Evolutionary conservation across 106 monocot species (phyloP).

Genomic region (Platanthera guangdongensis): DNA sequence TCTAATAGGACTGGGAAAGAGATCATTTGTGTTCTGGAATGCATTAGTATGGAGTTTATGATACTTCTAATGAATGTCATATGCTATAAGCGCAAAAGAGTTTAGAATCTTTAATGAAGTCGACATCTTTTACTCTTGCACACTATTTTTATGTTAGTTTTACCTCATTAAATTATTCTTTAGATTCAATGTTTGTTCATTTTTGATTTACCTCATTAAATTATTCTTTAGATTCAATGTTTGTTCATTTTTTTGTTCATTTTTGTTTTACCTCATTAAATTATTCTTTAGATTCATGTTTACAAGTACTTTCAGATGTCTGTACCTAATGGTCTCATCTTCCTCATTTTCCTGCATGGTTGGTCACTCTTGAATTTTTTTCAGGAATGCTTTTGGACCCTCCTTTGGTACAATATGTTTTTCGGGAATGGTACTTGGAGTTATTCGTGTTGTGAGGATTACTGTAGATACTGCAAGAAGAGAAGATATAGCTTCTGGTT

Average conservation of each 20-base stretch:
- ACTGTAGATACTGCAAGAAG: conserved; percentile 61
- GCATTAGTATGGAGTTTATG: background rate
- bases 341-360: background rate
- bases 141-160: background rate
- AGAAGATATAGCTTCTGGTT: conserved; percentile 35
- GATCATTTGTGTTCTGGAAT: background rate
- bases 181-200: background rate
- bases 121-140: background rate
- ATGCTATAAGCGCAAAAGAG: background rate
- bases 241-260: background rate
- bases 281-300: background rate
- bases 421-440: conserved; percentile 65
- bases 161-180: background rate
- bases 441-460: conserved; percentile 47
- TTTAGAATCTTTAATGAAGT: conserved; percentile 1
- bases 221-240: background rate
- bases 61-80: background rate
- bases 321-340: background rate
- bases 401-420: conserved; percentile 91
- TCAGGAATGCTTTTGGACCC: conserved; percentile 90
- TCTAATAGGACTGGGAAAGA: background rate
- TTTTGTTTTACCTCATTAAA: background rate
- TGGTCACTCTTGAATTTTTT: conserved; percentile 9
- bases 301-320: background rate
- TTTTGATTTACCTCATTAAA: background rate